A percentile compares a stretch with the other conserved stretches of the same genome.
phyloP scores from a whole-genome alignment of 1,139 yeast species.

The Suhomyces ambrosiae region DNA sequence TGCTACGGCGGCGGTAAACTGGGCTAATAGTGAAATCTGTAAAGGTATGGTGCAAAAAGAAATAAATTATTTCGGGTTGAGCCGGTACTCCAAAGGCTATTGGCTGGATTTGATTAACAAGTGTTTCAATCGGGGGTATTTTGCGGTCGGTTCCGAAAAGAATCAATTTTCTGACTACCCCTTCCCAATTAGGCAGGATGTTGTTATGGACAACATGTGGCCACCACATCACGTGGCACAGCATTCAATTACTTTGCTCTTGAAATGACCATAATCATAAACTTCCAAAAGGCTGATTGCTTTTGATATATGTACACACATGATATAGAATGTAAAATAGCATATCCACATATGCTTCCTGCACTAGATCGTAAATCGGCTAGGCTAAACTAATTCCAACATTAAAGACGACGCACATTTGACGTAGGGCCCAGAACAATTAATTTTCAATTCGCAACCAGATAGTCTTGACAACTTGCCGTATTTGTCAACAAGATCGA shows the following conservation, averaged over 20 bases:
- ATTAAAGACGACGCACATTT: constrained; percentile 6
- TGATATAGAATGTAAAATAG: background rate
- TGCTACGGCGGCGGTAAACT: no score
- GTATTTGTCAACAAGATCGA: no score
- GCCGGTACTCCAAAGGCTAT: background rate
- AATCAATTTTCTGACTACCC: background rate
- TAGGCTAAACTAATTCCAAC: background rate
- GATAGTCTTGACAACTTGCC: background rate
- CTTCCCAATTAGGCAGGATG: background rate
- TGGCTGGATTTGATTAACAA: background rate
- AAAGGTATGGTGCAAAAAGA: constrained; percentile 2
- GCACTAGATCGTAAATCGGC: constrained; percentile 3
- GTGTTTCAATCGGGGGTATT: background rate
- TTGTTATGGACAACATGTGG: background rate
- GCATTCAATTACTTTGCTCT: no score
- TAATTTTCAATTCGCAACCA: background rate
- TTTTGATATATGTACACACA: background rate
- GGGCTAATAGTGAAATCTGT: background rate
- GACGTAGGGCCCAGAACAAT: constrained; percentile 2
- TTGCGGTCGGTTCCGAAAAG: background rate
- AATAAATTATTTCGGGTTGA: background rate
- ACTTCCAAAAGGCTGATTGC: constrained; percentile 1
- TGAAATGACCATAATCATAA: no score
- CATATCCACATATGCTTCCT: background rate
- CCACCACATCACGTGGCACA: background rate